Evolutionary conservation across 257 asterid genomes (phyloP).

Genomic region (Solanum paucissectum): DNA sequence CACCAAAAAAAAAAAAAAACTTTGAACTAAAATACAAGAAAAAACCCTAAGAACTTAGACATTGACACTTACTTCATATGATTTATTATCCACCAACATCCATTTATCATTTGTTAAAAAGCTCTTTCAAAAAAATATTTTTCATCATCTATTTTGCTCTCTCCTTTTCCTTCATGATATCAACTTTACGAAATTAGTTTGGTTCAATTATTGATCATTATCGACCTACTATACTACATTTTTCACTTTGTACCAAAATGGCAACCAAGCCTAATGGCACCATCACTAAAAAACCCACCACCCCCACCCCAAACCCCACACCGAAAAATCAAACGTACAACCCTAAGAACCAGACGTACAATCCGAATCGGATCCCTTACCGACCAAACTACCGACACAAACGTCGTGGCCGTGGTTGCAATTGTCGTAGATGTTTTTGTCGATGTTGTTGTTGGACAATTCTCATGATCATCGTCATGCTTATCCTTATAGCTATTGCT

Average conservation of each 20-base stretch:
- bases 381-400: neutral
- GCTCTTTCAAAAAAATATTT: neutral
- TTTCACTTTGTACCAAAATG: neutral
- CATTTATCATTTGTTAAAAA: neutral
- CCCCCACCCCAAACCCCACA: neutral
- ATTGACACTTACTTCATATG: neutral
- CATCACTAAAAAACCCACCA: neutral
- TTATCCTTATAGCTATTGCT: slow-evolving; percentile 56
- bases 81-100: neutral
- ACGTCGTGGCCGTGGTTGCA: neutral
- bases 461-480: slow-evolving; percentile 30
- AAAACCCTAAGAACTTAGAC: neutral
- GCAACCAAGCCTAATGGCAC: neutral
- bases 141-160: neutral
- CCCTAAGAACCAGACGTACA: neutral
- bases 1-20: neutral
- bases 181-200: neutral
- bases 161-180: neutral
- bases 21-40: neutral
- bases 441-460: neutral
- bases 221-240: neutral
- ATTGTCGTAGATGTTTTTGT: neutral
- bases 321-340: neutral
- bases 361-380: neutral
- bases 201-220: neutral